Evolutionary conservation across 2,329 filamentous ascomycete species (phyloP).

Genomic region (Neobulgaria alba): DNA sequence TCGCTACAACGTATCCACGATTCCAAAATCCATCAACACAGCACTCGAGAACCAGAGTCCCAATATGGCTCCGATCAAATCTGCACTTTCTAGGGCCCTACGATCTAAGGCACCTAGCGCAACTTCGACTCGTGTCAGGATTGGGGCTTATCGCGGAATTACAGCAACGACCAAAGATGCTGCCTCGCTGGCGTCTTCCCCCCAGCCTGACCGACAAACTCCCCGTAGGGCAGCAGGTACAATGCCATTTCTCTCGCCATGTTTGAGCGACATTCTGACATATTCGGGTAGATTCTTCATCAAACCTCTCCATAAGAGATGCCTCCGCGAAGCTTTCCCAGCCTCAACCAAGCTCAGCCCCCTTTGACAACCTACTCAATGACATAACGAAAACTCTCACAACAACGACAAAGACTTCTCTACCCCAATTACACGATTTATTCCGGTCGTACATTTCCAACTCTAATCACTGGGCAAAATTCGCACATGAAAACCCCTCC

Average conservation of each 20-base stretch:
- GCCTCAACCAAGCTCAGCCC: not conserved
- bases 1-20: not conserved
- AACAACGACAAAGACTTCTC: constrained; percentile 14
- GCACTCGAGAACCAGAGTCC: not conserved
- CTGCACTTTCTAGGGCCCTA: constrained; percentile 7
- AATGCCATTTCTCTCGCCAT: not conserved
- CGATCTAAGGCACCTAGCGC: constrained; percentile 7
- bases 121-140: constrained; percentile 5
- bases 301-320: constrained; percentile 1
- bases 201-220: not conserved
- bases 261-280: not conserved
- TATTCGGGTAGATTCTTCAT: not conserved
- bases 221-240: not conserved
- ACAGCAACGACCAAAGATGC: constrained; percentile 9
- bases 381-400: constrained; percentile 11
- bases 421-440: not conserved
- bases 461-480: constrained; percentile 55
- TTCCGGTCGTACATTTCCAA: constrained; percentile 15
- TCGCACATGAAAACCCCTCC: constrained; percentile 59
- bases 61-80: constrained; percentile 16
- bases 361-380: constrained; percentile 16
- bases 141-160: constrained; percentile 10
- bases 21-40: not conserved
- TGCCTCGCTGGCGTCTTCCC: not conserved
- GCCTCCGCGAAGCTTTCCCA: too few relatives aligned